Evolutionary conservation across 495 filamentous ascomycete genomes (phyloP).

Genomic region (Rusavskia elegans): DNA sequence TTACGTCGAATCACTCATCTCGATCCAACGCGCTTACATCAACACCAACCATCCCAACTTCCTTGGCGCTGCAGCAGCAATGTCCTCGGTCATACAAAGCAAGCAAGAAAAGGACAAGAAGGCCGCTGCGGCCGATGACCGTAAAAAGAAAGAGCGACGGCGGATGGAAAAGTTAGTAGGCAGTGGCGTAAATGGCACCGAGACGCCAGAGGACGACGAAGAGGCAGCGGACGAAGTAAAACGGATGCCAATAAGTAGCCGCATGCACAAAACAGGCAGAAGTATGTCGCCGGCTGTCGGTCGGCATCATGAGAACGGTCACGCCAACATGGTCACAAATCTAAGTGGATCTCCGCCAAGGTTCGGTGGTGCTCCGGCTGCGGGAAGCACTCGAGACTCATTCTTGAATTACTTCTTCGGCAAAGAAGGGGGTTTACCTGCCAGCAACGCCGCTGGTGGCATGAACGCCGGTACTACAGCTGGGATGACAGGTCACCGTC

Average conservation of each 20-base stretch:
- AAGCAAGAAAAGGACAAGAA: slow-evolving; percentile 89
- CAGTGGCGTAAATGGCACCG: slow-evolving; percentile 50
- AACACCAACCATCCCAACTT: slow-evolving; percentile 99
- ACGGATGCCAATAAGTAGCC: slow-evolving; percentile 41
- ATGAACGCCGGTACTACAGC: slow-evolving; percentile 18
- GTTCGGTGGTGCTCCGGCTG: slow-evolving; percentile 31
- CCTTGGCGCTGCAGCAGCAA: slow-evolving; percentile 90
- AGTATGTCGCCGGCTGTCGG: slow-evolving; percentile 74
- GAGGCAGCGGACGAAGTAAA: slow-evolving; percentile 33
- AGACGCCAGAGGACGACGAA: slow-evolving; percentile 54
- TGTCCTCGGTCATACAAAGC: slow-evolving; percentile 86
- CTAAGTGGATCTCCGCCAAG: slow-evolving; percentile 59
- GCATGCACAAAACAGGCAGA: slow-evolving; percentile 43
- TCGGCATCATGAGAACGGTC: slow-evolving; percentile 38
- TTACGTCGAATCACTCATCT: slow-evolving; percentile 92
- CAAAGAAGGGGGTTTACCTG: slow-evolving; percentile 57
- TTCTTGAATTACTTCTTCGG: slow-evolving; percentile 99
- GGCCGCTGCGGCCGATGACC: slow-evolving; percentile 60
- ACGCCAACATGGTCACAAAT: slow-evolving; percentile 35
- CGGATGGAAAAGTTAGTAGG: slow-evolving; percentile 60
- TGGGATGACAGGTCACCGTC: slow-evolving; percentile 34
- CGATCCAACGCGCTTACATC: slow-evolving; percentile 96
- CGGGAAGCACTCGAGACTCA: slow-evolving; percentile 52
- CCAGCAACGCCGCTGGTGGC: slow-evolving; percentile 19
- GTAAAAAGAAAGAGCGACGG: slow-evolving; percentile 66